These are phyloP conservation scores for Stemphylium vesicarium DNA, from an alignment of 2,329 filamentous ascomycete species.

Conservation along the genomic window DNA sequence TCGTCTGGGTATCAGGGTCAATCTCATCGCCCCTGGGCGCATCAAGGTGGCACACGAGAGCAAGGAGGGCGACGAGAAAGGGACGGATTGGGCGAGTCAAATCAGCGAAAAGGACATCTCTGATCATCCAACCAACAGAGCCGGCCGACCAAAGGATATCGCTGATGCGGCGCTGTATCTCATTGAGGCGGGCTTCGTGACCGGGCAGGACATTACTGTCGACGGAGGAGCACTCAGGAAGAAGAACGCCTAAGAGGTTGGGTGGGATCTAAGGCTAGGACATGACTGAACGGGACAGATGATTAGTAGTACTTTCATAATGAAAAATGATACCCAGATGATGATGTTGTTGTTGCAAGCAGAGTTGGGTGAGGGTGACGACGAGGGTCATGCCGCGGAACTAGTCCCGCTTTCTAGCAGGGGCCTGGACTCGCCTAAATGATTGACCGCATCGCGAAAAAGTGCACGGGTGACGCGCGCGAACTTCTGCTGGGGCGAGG, in stretches of 20 bases:
- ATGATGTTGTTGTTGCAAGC: neutral
- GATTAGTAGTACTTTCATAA: neutral
- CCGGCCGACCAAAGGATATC: constrained; percentile 55
- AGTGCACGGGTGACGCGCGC: constrained; percentile 6
- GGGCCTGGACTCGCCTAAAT: constrained; percentile 10
- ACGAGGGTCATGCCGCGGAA: neutral
- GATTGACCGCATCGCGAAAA: constrained; percentile 12
- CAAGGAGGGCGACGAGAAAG: constrained; percentile 53
- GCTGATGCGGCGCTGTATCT: constrained; percentile 53
- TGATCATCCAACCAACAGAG: constrained; percentile 54
- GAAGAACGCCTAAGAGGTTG: constrained; percentile 27
- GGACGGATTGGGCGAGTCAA: constrained; percentile 47
- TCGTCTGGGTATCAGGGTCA: constrained; percentile 55
- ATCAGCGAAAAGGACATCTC: constrained; percentile 50
- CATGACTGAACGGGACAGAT: neutral
- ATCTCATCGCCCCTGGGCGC: constrained; percentile 55
- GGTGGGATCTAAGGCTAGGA: neutral
- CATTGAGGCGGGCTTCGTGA: constrained; percentile 49
- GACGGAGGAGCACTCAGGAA: constrained; percentile 48
- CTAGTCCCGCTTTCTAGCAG: constrained; percentile 1
- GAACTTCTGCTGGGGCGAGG: neutral
- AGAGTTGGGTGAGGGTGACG: neutral
- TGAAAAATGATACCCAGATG: constrained; percentile 1
- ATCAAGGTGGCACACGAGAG: constrained; percentile 58
- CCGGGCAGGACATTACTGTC: constrained; percentile 47